phyloP scores from a whole-genome alignment of 257 asterid genomes.

The Scutellaria barbata region DNA sequence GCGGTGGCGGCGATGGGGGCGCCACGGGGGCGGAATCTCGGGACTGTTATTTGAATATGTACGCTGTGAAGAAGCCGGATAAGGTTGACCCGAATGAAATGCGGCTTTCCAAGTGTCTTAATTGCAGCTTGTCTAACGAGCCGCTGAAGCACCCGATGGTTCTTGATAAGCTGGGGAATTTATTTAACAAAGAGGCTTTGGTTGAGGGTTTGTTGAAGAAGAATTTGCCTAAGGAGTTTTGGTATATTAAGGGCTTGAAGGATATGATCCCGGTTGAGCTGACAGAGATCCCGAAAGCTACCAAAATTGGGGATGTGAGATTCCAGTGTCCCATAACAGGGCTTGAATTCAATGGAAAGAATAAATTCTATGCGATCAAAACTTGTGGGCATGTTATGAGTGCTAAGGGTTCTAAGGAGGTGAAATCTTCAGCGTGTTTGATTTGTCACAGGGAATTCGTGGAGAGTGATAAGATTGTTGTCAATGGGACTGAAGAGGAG shows the following conservation, averaged over 20 bases:
- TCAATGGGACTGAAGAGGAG: slow-evolving; percentile 90
- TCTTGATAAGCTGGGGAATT: slow-evolving; percentile 78
- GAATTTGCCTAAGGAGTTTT: slow-evolving; percentile 75
- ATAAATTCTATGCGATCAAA: slow-evolving; percentile 66
- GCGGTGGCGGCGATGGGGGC: slow-evolving; percentile 98
- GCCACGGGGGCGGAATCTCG: slow-evolving; percentile 96
- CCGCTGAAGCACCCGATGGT: slow-evolving; percentile 80
- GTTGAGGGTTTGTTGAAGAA: slow-evolving; percentile 88
- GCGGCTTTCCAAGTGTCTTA: slow-evolving; percentile 79
- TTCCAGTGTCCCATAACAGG: slow-evolving; percentile 88
- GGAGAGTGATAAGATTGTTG: slow-evolving; percentile 72
- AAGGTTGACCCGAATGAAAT: slow-evolving; percentile 80
- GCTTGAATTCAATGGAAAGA: slow-evolving; percentile 78
- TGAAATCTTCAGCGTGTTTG: slow-evolving; percentile 74
- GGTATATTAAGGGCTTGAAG: slow-evolving; percentile 86
- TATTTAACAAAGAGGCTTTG: slow-evolving; percentile 85
- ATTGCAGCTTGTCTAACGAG: slow-evolving; percentile 84
- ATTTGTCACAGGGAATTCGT: slow-evolving; percentile 74
- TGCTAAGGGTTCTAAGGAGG: slow-evolving; percentile 88
- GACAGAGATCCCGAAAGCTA: slow-evolving; percentile 53
- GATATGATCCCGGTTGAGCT: slow-evolving; percentile 84
- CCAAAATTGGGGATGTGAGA: slow-evolving; percentile 42
- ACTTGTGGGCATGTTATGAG: slow-evolving; percentile 90
- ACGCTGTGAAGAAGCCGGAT: slow-evolving; percentile 81
- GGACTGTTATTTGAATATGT: slow-evolving; percentile 89